Base-by-base conservation (phyloP, 305 asterid species). In the Solanum hybrid region DNA sequence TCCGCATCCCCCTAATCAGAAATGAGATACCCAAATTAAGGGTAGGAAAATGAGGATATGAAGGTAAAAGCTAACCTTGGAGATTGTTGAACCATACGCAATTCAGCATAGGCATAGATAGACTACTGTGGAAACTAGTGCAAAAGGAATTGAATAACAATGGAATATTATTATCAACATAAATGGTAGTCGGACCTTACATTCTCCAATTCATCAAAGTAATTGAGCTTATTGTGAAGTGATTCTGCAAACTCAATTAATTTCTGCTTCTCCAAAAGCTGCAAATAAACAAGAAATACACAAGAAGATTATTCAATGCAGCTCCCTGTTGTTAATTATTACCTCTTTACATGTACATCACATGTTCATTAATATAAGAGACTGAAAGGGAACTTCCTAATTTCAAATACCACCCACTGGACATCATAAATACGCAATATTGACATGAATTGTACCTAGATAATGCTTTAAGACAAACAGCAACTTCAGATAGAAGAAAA, bases 141-240 rank as follows among this genome's bases (percentile, higher is more conserved):
- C 75, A 45, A 10, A 73, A 61, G 81, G 20, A n/a, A 85, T 17
- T 68, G 79, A 27, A 77, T 68, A 76, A 37, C 51, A 29, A 37
- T 6, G 89, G 79, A 87, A 38, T 45, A 68, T 72, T 29, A 77
- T 89, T 7, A 77, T 89, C 88, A 76, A 92, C 61, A 51, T 65
- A 83, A 94, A 93, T 89, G 89, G 72, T 90, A 92, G 89, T 89
- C 89, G 93, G 94, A 92, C 89, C 98, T 95, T 98, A 98, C 99
- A 94, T 98, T 98, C 95, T 98, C 99, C 93, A 98, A 93, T 94
- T 98, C 99, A 94, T 98, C 99, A 13, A 98, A 98, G 95, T 98
- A 98, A 92, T 94, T 97, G 93, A 97, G 98, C 94, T 98, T 98
- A 90, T 92, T 94, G 86, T 97, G 99, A 91, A 98, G 98, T 89